These are phyloP conservation scores for Hygrophoropsis aurantiaca DNA, from an alignment of 768 basidiomycete genomes.

Conservation along the genomic window DNA sequence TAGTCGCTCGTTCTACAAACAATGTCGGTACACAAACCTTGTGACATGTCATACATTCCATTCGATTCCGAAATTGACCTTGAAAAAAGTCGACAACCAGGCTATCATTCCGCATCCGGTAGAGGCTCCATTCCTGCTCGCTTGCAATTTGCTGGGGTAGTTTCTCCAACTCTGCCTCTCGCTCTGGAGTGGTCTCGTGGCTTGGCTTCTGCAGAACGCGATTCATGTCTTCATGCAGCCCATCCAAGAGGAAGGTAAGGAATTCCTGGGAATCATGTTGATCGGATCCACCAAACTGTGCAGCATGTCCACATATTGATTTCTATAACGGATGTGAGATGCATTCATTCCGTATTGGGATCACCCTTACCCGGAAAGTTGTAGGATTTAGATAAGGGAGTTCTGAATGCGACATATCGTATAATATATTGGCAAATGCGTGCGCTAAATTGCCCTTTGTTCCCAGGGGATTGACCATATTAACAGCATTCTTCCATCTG, in stretches of 20 bases:
- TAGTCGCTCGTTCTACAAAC: constrained; percentile 11
- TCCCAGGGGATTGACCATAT: constrained; percentile 82
- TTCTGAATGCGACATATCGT: constrained; percentile 86
- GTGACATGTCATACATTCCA: constrained; percentile 88
- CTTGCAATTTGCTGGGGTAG: constrained; percentile 86
- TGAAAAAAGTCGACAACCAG: constrained; percentile 97
- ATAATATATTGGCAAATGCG: constrained; percentile 81
- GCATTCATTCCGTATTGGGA: not conserved
- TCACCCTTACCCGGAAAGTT: constrained; percentile 72
- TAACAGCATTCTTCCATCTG: constrained; percentile 80
- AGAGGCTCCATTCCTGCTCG: constrained; percentile 90
- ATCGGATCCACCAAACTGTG: constrained; percentile 80
- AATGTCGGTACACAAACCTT: constrained; percentile 51
- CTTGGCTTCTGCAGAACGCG: constrained; percentile 73
- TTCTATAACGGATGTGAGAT: constrained; percentile 41
- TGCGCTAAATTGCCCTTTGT: constrained; percentile 80
- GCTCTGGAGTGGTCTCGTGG: constrained; percentile 65
- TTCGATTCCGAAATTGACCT: constrained; percentile 88
- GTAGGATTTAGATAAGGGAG: constrained; percentile 80
- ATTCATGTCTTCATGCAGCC: constrained; percentile 87
- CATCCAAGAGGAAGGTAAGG: constrained; percentile 89
- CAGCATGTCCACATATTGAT: constrained; percentile 56
- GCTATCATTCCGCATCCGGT: constrained; percentile 88
- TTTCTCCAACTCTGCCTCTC: constrained; percentile 86
- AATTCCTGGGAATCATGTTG: constrained; percentile 99